phyloP scores from a whole-genome alignment of 2,329 filamentous ascomycete species.

The Lachnellula willkommii region DNA sequence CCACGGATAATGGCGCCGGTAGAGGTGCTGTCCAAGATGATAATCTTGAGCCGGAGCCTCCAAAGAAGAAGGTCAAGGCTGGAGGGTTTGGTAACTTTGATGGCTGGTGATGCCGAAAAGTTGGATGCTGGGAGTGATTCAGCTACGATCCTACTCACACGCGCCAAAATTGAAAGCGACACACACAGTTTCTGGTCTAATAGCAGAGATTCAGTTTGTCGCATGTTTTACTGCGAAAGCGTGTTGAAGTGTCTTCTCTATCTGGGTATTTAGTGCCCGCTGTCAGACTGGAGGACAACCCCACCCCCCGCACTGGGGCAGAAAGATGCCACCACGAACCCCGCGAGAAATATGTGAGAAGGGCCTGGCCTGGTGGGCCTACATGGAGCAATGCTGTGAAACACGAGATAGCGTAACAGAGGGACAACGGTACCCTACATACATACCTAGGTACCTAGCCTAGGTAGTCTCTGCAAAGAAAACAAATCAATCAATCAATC shows the following conservation, averaged over 20 bases:
- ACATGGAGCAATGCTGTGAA: not conserved
- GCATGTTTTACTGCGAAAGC: not conserved
- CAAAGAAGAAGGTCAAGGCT: constrained; percentile 72
- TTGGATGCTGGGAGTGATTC: not conserved
- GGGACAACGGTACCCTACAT: too few relatives aligned
- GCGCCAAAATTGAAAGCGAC: not conserved
- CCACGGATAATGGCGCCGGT: constrained; percentile 35
- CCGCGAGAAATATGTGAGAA: not conserved
- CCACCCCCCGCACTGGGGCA: not conserved
- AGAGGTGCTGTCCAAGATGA: constrained; percentile 56
- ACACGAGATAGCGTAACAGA: not conserved
- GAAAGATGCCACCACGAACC: not conserved
- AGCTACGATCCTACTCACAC: not conserved
- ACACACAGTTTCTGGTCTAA: not conserved
- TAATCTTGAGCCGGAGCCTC: constrained; percentile 60
- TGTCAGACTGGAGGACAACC: not conserved
- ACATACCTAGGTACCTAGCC: too few relatives aligned
- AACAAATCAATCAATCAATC: too few relatives aligned
- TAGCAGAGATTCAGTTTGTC: not conserved
- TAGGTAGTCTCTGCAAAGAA: too few relatives aligned
- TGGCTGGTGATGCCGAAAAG: constrained; percentile 59
- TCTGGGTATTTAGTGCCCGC: not conserved
- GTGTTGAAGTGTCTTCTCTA: too few relatives aligned
- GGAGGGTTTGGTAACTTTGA: constrained; percentile 94
- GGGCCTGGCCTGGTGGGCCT: not conserved